Evolutionary conservation across 2,329 filamentous ascomycete genomes (phyloP), one percentile per base, ranked within the genome.

Genomic region (Cytospora schulzeri): DNA sequence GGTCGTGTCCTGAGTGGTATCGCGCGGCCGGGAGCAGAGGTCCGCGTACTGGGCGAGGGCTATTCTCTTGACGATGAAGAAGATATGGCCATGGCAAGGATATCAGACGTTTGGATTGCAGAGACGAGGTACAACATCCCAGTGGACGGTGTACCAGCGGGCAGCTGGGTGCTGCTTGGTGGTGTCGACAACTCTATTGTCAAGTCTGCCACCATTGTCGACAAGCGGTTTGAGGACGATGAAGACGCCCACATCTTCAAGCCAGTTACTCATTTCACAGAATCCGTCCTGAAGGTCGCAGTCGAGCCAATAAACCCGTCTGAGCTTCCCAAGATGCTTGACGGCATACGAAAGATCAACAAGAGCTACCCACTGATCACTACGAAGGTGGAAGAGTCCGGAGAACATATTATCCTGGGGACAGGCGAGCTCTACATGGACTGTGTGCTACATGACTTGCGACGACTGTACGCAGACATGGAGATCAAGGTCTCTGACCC

Each of bases 361-460:
- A 99, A 99, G 78, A 96, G 92, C 71, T 99, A 98, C 71, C 95
- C 95, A 33, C 84, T 99, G 29, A 91, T 98, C 71, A 92, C 91
- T 15, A 99, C 95, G 5, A 98, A 98, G 76, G 95, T 99, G 4
- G 95, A 99, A 76, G 95, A 99, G 78, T 97, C 93, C 1, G 95
- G 95, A 58, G 95, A 99, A 77, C 95, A 99, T 74, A 90, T 99
- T 69, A 85, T 99, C 55, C 85, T 99, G 5, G 95, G 95, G 28
- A 99, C 95, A 0, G 95, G 95, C 66, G 95, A 99, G 76, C 83
- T 99, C n/a, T 99, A 99, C 80, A 98, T 99, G 93, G 95, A 99
- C 76, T 99, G 95, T 72, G 94, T 99, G 4, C 83, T 99, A 54
- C 95, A 99, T 76, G 95, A 99, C 74, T 83, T 99, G 55, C 90